Evolutionary conservation across 106 monocot genomes (phyloP), one percentile per base, ranked within the genome.

Genomic region (Phalaenopsis aphrodite): DNA sequence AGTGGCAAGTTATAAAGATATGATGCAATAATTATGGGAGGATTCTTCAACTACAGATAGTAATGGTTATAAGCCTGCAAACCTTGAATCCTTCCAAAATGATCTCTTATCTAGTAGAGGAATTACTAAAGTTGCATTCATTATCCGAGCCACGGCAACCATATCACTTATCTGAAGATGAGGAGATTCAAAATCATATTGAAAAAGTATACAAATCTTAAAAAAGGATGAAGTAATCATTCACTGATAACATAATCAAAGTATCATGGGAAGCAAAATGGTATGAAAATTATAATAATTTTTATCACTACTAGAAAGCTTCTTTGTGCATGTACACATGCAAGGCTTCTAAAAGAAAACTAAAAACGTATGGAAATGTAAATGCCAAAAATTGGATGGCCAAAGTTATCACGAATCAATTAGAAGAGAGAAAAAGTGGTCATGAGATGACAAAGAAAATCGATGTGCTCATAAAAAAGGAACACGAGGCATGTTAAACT

Each of bases 81-180:
- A 98, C 97, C 97, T 98, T 8, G 85, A 72, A 84, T 98, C 97
- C 78, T 92, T 88, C 97, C 97, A 98, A 89, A 92, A 98, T 18
- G 97, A 98, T 55, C 82, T 81, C 72, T 84, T 94, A 84, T 98
- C 97, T 75, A 98, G 85, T 79, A 89, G 80, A 75, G 97, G 97
- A 81, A 98, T 86, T 48, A 98, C 94, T 68, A 98, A 72, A 21
- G 94, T 92, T 77, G 94, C 97, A 87, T 98, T 98, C 86, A 98
- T 84, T 42, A 98, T 85, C 41, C 94, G 90, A 75, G 97, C 97
- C 43, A 98, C 86, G 78, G 94, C 92, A 80, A 98, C 97, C 94
- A 98, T 98, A 82, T 98, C 97, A 85, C 83, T 77, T 84, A 98
- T 98, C 97, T 98, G 89, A 65, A 48, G 49, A 78, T 19, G 72